Conservation (phyloP, 306 rosid genomes). For the Sicyos edulis region DNA sequence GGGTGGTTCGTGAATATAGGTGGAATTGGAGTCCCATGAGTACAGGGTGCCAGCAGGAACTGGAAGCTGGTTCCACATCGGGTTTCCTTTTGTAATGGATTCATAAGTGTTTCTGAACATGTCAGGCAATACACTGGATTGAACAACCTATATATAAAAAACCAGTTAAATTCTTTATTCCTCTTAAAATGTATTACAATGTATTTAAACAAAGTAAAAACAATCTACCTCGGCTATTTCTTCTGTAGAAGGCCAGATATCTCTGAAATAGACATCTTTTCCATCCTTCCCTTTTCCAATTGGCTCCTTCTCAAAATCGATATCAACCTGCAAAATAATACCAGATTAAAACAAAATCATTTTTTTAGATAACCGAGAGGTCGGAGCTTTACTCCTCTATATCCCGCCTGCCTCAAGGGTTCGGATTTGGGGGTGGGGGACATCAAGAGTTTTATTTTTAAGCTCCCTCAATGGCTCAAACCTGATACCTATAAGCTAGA, state of each 20-base stretch:
- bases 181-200: neutral
- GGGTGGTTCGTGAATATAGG: conserved; percentile 91
- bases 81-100: conserved; percentile 77
- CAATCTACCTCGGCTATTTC: conserved; percentile 68
- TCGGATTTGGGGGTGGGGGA: no score
- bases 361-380: no score
- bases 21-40: conserved; percentile 82
- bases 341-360: neutral
- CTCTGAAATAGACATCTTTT: conserved; percentile 60
- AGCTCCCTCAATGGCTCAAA: no score
- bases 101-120: conserved; percentile 78
- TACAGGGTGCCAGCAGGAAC: conserved; percentile 58
- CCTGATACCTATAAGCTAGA: no score
- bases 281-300: conserved; percentile 87
- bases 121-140: conserved; percentile 76
- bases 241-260: conserved; percentile 84
- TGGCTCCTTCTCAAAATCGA: conserved; percentile 88
- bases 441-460: no score
- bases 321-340: conserved; percentile 54
- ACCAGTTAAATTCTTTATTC: conserved; percentile 23
- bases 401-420: no score
- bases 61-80: conserved; percentile 69
- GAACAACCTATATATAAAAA: conserved; percentile 57
- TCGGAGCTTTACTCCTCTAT: no score
- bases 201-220: conserved; percentile 19